Evolutionary conservation across 2,329 filamentous ascomycete genomes (phyloP).

Genomic region (Colletotrichum higginsianum): DNA sequence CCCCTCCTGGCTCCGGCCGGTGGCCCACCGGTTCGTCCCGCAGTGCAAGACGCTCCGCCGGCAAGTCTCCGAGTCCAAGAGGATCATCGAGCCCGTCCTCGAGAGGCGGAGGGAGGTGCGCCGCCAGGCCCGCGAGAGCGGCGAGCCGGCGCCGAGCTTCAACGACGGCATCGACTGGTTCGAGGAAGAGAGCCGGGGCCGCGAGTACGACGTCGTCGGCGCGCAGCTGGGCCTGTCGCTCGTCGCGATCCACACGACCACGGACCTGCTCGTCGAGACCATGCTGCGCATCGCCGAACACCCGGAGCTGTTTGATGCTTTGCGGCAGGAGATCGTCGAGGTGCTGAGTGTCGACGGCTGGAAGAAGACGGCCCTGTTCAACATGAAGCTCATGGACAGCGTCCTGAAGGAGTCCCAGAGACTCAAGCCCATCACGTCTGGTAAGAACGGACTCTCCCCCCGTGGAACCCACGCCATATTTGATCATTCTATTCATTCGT

Average conservation of each 20-base stretch:
- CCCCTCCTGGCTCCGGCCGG: neutral
- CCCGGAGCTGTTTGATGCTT: constrained; percentile 54
- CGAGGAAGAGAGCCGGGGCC: constrained; percentile 58
- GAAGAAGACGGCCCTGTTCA: constrained; percentile 51
- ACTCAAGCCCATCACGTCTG: constrained; percentile 19
- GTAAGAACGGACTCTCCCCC: neutral
- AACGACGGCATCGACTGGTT: constrained; percentile 62
- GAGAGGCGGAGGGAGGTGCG: constrained; percentile 46
- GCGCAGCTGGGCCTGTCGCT: constrained; percentile 87
- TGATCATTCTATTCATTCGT: no score
- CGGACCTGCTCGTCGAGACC: constrained; percentile 53
- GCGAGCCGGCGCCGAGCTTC: constrained; percentile 30
- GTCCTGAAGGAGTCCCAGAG: constrained; percentile 57
- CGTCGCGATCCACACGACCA: constrained; percentile 60
- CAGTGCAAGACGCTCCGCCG: constrained; percentile 48
- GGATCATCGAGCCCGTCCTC: constrained; percentile 53
- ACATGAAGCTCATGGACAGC: constrained; percentile 55
- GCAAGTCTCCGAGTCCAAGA: constrained; percentile 54
- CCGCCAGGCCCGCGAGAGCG: constrained; percentile 44
- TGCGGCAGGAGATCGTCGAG: constrained; percentile 49
- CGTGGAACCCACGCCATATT: no score
- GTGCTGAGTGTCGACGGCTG: constrained; percentile 45
- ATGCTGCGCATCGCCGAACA: constrained; percentile 57
- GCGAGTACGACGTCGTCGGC: constrained; percentile 74
- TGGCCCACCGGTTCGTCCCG: constrained; percentile 16